phyloP scores from a whole-genome alignment of 108 stramenopile species.

The Bacterosira constricta region DNA sequence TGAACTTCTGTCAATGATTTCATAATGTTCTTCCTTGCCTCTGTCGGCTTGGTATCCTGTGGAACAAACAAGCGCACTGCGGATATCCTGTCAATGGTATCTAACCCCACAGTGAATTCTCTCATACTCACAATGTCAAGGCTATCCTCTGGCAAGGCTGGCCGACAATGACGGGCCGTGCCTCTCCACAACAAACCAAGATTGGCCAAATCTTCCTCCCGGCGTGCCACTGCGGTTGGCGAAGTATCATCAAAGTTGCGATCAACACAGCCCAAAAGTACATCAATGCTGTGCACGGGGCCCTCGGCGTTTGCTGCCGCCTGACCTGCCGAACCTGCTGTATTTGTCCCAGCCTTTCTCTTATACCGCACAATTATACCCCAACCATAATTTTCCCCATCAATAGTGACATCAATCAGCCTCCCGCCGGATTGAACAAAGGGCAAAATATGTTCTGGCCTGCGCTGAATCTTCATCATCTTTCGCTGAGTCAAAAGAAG shows the following conservation, averaged over 20 bases:
- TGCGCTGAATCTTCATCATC: slow-evolving; percentile 79
- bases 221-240: slow-evolving; percentile 43
- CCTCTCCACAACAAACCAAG: slow-evolving; percentile 78
- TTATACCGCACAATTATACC: slow-evolving; percentile 78
- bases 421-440: slow-evolving; percentile 90
- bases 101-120: slow-evolving; percentile 79
- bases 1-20: slow-evolving; percentile 77
- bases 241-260: slow-evolving; percentile 68
- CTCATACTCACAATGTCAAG: slow-evolving; percentile 63
- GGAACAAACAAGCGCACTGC: slow-evolving; percentile 86
- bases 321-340: slow-evolving; percentile 73
- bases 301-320: slow-evolving; percentile 53
- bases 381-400: slow-evolving; percentile 90
- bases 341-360: slow-evolving; percentile 68
- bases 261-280: slow-evolving; percentile 81
- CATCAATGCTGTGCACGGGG: slow-evolving; percentile 76
- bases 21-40: slow-evolving; percentile 69
- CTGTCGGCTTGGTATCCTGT: slow-evolving; percentile 58
- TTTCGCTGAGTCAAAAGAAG: slow-evolving; percentile 72
- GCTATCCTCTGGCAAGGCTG: slow-evolving; percentile 54
- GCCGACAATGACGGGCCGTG: slow-evolving; percentile 62
- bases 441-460: slow-evolving; percentile 88
- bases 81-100: slow-evolving; percentile 78
- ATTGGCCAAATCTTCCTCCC: slow-evolving; percentile 70
- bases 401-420: slow-evolving; percentile 79